Evolutionary conservation across 257 asterid species (phyloP).

Genomic region (Petunia axillaris): DNA sequence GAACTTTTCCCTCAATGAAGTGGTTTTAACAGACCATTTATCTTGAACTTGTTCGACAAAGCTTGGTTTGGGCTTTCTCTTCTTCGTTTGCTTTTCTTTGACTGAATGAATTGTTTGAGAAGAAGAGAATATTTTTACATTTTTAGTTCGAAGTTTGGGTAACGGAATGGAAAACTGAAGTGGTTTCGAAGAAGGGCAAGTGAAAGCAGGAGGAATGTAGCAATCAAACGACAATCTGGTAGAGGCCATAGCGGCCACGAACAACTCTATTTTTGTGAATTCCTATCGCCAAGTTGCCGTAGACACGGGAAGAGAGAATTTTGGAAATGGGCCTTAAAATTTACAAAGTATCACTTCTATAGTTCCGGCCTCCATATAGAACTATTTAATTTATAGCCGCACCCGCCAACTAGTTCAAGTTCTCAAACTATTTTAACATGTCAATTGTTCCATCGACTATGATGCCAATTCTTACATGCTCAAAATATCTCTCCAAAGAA

Average conservation of each 20-base stretch:
- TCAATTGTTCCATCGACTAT: too few relatives aligned
- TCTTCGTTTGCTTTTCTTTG: constrained; percentile 38
- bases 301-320: background rate
- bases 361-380: too few relatives aligned
- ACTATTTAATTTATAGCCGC: too few relatives aligned
- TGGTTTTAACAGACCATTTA: constrained; percentile 76
- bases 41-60: constrained; percentile 71
- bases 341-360: too few relatives aligned
- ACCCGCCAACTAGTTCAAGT: too few relatives aligned
- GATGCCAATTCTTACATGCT: too few relatives aligned
- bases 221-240: constrained; percentile 44
- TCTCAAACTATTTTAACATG: too few relatives aligned
- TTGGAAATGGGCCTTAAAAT: background rate
- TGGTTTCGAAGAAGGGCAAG: constrained; percentile 34
- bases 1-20: constrained; percentile 56
- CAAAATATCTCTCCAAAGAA: too few relatives aligned
- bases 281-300: background rate
- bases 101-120: constrained; percentile 50
- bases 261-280: background rate
- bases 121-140: constrained; percentile 44
- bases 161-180: constrained; percentile 30
- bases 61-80: constrained; percentile 83
- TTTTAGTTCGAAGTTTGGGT: constrained; percentile 36
- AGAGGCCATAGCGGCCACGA: constrained; percentile 47
- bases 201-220: constrained; percentile 34